Conservation (phyloP, 805 yeast species). For the Cyberlindnera suaveolens region DNA sequence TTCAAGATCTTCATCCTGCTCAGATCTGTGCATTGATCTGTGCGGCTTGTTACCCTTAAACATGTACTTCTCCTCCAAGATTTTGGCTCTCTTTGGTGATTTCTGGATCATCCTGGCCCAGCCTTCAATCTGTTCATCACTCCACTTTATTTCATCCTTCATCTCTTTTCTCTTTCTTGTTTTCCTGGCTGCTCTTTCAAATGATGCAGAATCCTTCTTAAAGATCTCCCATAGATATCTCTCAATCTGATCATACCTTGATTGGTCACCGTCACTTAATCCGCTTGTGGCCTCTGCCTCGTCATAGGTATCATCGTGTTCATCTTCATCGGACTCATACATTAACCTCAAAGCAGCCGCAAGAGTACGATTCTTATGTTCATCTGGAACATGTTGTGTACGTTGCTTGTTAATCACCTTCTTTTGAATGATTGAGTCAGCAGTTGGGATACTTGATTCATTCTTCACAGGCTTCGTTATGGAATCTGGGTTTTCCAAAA, state of each 20-base stretch:
- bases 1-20: slow-evolving; percentile 8
- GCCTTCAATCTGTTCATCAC: slow-evolving; percentile 89
- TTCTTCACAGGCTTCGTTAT: slow-evolving; percentile 22
- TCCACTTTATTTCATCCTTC: slow-evolving; percentile 54
- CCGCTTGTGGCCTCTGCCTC: slow-evolving; percentile 36
- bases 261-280: slow-evolving; percentile 8
- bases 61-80: slow-evolving; percentile 58
- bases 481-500: slow-evolving; percentile 56
- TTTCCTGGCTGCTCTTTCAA: slow-evolving; percentile 46
- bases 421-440: slow-evolving; percentile 11
- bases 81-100: slow-evolving; percentile 54
- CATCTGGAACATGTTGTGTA: slow-evolving; percentile 32
- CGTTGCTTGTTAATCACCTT: slow-evolving; percentile 13
- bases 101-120: slow-evolving; percentile 77
- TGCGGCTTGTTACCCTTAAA: slow-evolving; percentile 35
- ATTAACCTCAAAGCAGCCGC: slow-evolving; percentile 55
- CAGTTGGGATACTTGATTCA: slow-evolving; percentile 12
- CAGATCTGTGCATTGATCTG: slow-evolving; percentile 15
- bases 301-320: slow-evolving; percentile 72
- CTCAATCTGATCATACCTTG: slow-evolving; percentile 39
- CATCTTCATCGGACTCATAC: slow-evolving; percentile 78
- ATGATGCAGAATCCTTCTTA: slow-evolving; percentile 42
- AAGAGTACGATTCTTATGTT: slow-evolving; percentile 50
- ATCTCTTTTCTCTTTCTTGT: slow-evolving; percentile 44
- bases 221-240: slow-evolving; percentile 48